phyloP scores from a whole-genome alignment of 805 yeast species.

The Schwanniomyces polymorphus region DNA sequence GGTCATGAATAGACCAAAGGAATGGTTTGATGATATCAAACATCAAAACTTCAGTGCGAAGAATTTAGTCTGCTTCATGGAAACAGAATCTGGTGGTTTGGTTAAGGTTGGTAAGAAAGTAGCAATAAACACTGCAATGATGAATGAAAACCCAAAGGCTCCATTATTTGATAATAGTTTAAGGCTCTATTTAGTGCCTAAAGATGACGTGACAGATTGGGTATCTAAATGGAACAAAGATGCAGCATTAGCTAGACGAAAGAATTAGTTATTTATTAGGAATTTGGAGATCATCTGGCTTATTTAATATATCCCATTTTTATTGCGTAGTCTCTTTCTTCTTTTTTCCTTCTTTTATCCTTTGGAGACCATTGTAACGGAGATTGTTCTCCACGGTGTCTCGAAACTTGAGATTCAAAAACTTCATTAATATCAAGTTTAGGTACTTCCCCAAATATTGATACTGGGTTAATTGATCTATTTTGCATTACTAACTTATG shows the following conservation, averaged over 20 bases:
- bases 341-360: slow-evolving; percentile 42
- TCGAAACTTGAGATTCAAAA: slow-evolving; percentile 53
- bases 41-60: slow-evolving; percentile 60
- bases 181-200: slow-evolving; percentile 79
- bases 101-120: slow-evolving; percentile 82
- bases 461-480: slow-evolving; percentile 55
- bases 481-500: slow-evolving; percentile 24
- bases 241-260: slow-evolving; percentile 48
- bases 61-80: slow-evolving; percentile 74
- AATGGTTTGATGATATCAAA: slow-evolving; percentile 65
- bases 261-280: not conserved
- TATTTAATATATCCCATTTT: slow-evolving; percentile 40
- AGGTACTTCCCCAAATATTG: slow-evolving; percentile 74
- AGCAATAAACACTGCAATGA: slow-evolving; percentile 61
- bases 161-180: slow-evolving; percentile 77
- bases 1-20: slow-evolving; percentile 62
- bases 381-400: slow-evolving; percentile 55
- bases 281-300: not conserved
- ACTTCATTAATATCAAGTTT: slow-evolving; percentile 69
- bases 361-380: slow-evolving; percentile 43
- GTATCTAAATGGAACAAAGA: slow-evolving; percentile 62
- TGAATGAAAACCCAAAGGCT: slow-evolving; percentile 59
- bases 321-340: slow-evolving; percentile 47
- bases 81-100: slow-evolving; percentile 79
- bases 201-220: slow-evolving; percentile 65